Conservation (phyloP, 1,139 yeast genomes). For the Candida sp. region DNA sequence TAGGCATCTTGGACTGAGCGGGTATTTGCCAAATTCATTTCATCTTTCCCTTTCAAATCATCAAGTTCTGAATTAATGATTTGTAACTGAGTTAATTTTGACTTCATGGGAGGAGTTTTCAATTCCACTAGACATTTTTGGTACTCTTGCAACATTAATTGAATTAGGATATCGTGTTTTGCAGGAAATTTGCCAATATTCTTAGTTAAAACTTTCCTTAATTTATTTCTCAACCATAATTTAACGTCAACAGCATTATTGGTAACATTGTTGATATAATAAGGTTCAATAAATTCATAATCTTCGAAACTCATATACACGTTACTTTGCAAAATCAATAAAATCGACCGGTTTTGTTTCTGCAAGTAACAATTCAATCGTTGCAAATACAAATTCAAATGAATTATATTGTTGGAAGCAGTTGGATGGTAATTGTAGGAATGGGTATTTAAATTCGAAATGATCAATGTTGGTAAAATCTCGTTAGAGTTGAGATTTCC, state of each 20-base stretch:
- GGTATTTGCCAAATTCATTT: neutral
- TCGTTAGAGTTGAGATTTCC: constrained; percentile 15
- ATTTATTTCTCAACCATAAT: neutral
- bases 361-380: constrained; percentile 9
- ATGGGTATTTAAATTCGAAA: constrained; percentile 5
- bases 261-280: constrained; percentile 9
- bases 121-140: neutral
- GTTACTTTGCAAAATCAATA: constrained; percentile 8
- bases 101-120: neutral
- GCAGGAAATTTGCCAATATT: neutral
- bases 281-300: constrained; percentile 16
- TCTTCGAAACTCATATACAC: constrained; percentile 1
- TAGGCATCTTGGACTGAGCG: neutral
- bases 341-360: constrained; percentile 6
- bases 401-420: constrained; percentile 9
- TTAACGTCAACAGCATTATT: neutral
- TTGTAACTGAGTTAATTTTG: neutral
- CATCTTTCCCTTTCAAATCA: neutral
- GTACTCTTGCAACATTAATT: neutral
- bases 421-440: constrained; percentile 9
- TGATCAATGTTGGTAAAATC: constrained; percentile 15
- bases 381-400: constrained; percentile 8
- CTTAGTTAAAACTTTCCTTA: neutral
- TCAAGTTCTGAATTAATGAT: neutral
- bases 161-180: neutral